These are phyloP conservation scores for Simmondsia chinensis DNA, from an alignment of 148 eudicot genomes.

Conservation along the genomic window DNA sequence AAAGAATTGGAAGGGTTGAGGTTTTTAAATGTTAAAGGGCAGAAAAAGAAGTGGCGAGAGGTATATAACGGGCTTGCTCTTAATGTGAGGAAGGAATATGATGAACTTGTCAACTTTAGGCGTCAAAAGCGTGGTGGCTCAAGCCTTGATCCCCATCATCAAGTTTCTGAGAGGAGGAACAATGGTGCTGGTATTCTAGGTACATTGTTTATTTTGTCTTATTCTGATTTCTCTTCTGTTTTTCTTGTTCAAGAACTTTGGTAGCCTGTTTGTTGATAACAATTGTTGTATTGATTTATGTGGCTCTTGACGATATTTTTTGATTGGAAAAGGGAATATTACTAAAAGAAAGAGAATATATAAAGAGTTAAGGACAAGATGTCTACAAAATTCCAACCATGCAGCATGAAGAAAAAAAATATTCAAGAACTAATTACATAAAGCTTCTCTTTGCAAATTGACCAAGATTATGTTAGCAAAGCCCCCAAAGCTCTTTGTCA, in stretches of 20 bases:
- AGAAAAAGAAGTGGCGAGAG: slow-evolving; percentile 40
- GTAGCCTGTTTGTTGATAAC: background rate
- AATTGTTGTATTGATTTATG: no score
- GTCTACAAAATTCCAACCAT: no score
- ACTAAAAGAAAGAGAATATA: background rate
- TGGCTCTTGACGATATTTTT: background rate
- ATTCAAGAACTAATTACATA: no score
- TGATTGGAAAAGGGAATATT: background rate
- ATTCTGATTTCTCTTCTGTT: background rate
- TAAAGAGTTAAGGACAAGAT: no score
- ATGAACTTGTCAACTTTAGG: slow-evolving; percentile 27
- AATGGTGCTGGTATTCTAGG: slow-evolving; percentile 16
- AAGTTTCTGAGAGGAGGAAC: slow-evolving; percentile 18
- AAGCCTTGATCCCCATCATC: slow-evolving; percentile 24
- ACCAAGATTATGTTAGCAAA: no score
- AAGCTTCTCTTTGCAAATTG: no score
- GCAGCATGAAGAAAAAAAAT: no score
- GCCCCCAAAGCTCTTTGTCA: no score
- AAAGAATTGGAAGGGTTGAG: slow-evolving; percentile 34
- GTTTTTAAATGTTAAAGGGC: slow-evolving; percentile 26
- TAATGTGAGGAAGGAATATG: slow-evolving; percentile 36
- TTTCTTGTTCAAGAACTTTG: background rate
- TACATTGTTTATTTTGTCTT: slow-evolving; percentile 8
- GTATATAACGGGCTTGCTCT: slow-evolving; percentile 28
- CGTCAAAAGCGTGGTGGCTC: slow-evolving; percentile 19